Evolutionary conservation across 2,329 filamentous ascomycete genomes (phyloP).

Genomic region (Taxawa tesnikishii): DNA sequence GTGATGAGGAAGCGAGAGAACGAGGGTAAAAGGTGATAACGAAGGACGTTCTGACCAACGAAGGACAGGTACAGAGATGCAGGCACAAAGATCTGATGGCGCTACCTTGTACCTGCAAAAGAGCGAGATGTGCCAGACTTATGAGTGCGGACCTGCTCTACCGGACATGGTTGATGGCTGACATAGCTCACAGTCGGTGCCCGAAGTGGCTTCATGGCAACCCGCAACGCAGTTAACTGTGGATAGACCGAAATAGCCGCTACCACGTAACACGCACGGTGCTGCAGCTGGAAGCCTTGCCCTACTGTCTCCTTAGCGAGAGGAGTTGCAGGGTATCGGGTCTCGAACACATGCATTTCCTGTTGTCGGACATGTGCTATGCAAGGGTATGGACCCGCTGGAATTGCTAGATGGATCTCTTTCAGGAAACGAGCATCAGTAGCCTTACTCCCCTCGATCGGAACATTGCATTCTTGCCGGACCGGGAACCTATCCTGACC

Average conservation of each 20-base stretch:
- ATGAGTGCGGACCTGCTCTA: neutral
- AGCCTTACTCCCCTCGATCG: too few relatives aligned
- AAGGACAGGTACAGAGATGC: too few relatives aligned
- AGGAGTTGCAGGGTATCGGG: too few relatives aligned
- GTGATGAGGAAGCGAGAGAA: neutral
- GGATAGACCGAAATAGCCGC: neutral
- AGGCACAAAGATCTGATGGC: too few relatives aligned
- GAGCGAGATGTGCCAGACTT: neutral
- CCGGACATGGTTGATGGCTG: neutral
- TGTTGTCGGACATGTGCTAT: neutral
- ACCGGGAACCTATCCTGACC: too few relatives aligned
- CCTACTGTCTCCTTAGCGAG: neutral
- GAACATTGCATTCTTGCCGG: too few relatives aligned
- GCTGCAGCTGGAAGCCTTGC: neutral
- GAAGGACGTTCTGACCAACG: too few relatives aligned
- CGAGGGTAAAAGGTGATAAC: too few relatives aligned
- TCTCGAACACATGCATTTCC: too few relatives aligned
- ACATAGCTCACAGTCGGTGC: neutral
- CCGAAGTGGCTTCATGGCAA: neutral
- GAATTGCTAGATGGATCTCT: too few relatives aligned
- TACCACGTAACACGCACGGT: neutral
- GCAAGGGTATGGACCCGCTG: too few relatives aligned
- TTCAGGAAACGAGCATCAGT: too few relatives aligned
- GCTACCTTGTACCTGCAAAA: neutral
- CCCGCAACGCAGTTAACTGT: neutral